Evolutionary conservation across 768 basidiomycete species (phyloP), one percentile per base, ranked within the genome.

Genomic region (Boletus subparvulus): DNA sequence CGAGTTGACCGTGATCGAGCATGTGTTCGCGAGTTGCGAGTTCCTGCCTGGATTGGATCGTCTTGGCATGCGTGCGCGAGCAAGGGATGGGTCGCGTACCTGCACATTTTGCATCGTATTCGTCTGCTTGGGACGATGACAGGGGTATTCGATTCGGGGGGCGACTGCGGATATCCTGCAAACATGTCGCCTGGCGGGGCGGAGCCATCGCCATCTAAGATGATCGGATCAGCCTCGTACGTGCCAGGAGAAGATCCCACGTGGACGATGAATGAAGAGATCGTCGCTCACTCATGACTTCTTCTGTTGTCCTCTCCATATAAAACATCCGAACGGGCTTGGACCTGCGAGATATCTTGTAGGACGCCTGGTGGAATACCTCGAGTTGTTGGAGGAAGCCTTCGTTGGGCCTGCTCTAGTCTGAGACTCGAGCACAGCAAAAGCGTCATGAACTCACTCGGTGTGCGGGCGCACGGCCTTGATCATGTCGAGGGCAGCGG

Each of bases 41-140:
- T 64, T 93, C 92, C 56, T 87, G 86, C 65, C 92, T 58, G 30
- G n/a, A n/a, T n/a, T 12, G 45, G 36, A 33, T 21, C 24, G 42
- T 30, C 45, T 56, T 24, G 45, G 45, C 36, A 39, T 12, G 47
- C 24, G 42, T 8, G 12, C 30, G 19, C 14, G 35, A 21, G 16
- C 3, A 13, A 17, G 7, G 16, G 47, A 24, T 6, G 28, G 5
- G 12, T 44, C 36, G 59, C 80, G 48, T 56, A 87, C 89, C 92
- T 80, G 77, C 94, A 96, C 86, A 89, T 92, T 73, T 90, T 94
- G 73, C 94, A 97, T 66, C 94, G 79, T 66, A 97, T 94, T 40
- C 87, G 82, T 40, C 85, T 77, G 39, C 78, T 76, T 5, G 80
- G 81, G 12, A 77, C 70, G 48, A 68, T 79, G 36, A 75, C 75